Percentiles rank a stretch among this genome's conserved stretches.
Evolutionary conservation across 2,329 filamentous ascomycete species (phyloP).

Genomic region (Trichoderma cornu-damae): DNA sequence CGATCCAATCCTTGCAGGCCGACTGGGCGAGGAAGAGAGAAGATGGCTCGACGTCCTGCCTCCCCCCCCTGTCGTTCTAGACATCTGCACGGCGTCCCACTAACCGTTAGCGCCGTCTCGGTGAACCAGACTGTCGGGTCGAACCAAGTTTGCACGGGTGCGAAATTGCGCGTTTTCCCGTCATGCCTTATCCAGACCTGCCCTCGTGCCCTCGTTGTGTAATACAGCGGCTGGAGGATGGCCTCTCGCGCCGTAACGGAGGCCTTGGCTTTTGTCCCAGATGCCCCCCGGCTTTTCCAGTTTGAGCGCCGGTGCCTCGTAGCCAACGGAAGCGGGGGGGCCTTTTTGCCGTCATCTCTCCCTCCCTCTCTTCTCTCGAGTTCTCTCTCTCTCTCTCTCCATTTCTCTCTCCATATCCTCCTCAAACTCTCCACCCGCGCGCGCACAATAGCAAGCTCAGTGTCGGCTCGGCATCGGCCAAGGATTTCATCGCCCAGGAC

Average conservation of each 20-base stretch:
- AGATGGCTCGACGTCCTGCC: not conserved
- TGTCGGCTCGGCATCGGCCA: constrained; percentile 1
- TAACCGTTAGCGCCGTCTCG: constrained; percentile 18
- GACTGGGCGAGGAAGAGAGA: not conserved
- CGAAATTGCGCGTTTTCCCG: constrained; percentile 20
- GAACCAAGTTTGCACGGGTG: constrained; percentile 19
- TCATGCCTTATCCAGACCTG: too few species aligned
- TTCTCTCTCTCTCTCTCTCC: too few species aligned
- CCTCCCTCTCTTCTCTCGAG: not conserved
- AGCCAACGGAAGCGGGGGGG: constrained; percentile 4
- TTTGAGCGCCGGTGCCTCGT: not conserved
- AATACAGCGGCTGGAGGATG: too few species aligned
- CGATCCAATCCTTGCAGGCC: constrained; percentile 1
- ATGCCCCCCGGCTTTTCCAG: not conserved
- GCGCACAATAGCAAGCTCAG: not conserved
- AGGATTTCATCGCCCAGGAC: not conserved
- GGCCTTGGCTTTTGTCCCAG: too few species aligned
- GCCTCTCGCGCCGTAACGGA: not conserved
- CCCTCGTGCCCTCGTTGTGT: too few species aligned
- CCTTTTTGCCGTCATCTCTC: not conserved
- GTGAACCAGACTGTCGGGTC: constrained; percentile 26
- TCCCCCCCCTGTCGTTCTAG: constrained; percentile 14
- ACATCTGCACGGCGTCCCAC: constrained; percentile 18
- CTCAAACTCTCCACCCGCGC: too few species aligned
- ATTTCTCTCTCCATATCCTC: too few species aligned